A percentile compares a stretch with the other conserved stretches of the same genome.
Conservation (phyloP, 2,329 filamentous ascomycete genomes). For the Scedosporium apiospermum region DNA sequence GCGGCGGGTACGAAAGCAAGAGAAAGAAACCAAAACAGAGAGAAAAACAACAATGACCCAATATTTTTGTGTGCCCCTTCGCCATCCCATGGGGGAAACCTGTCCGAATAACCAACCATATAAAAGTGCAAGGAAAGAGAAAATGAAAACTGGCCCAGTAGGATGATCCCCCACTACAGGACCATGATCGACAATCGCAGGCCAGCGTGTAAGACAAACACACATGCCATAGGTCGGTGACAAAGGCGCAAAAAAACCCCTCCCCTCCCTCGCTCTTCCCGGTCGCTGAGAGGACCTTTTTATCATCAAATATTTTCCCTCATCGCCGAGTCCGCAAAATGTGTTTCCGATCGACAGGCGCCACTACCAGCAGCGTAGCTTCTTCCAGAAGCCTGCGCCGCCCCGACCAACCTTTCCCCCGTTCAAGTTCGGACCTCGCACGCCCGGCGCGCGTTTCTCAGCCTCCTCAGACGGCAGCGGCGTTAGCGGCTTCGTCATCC, state of each 20-base stretch:
- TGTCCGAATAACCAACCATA: background rate
- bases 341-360: background rate
- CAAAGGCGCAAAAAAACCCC: no score
- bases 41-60: background rate
- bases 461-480: conserved; percentile 33
- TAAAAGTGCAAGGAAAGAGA: background rate
- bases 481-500: conserved; percentile 49
- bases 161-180: no score
- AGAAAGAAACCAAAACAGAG: background rate
- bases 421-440: conserved; percentile 31
- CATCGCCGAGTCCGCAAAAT: no score
- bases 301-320: no score
- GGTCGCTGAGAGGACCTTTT: no score
- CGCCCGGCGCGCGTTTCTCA: conserved; percentile 32
- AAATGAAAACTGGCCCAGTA: no score
- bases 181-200: no score
- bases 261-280: no score
- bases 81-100: background rate
- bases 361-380: conserved; percentile 3
- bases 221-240: no score
- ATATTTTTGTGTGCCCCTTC: background rate
- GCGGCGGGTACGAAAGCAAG: background rate
- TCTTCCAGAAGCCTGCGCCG: conserved; percentile 3
- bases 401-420: conserved; percentile 31
- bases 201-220: no score